Evolutionary conservation across 805 yeast genomes (phyloP), one percentile per base, ranked within the genome.

Genomic region (Saccharomycopsis oosterbeekiorum): DNA sequence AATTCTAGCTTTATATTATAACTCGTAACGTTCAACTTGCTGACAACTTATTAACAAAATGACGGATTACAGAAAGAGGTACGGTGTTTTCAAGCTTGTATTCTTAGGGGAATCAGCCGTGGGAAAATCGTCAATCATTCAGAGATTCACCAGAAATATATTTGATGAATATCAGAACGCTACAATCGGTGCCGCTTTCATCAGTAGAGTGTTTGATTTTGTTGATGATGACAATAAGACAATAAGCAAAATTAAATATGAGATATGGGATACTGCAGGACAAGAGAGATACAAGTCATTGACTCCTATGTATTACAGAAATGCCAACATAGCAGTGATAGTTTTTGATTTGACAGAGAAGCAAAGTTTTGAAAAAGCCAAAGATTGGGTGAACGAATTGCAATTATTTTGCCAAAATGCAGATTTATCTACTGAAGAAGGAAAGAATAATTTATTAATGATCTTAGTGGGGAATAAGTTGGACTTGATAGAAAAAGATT

Each of bases 141-240:
- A 77, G 67, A 75, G 67, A 40, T 65, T 63, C 34, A 64, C 82
- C 51, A 76, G 76, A 64, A 80, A 84, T 67, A 74, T 83, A 0
- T 94, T 93, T 70, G 94, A 89, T 66, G 85, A 83, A 37, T 82
- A 83, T 66, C 82, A 93, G 62, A 89, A 96, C 67, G 88, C 96
- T 53, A 94, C 99, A 1, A 94, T 94, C 60, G 99, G 99, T n/a
- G 99, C 99, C 3, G 99, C 98, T 0, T 94, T 93, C 73, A 80
- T 94, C 47, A 89, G 97, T 17, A 96, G 91, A 70, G 84, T 87
- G 11, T 77, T 88, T 12, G 76, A 76, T 12, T 57, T 51, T 55
- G 56, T 62, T 11, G 63, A 68, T 36, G 67, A 66, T 8, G 70
- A 66, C 15, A 64, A 61, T 15, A 70, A 68, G 9, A 66, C 65